Evolutionary conservation across 495 filamentous ascomycete species (phyloP), one percentile per base, ranked within the genome.

Genomic region (Polyplosphaeria fusca): DNA sequence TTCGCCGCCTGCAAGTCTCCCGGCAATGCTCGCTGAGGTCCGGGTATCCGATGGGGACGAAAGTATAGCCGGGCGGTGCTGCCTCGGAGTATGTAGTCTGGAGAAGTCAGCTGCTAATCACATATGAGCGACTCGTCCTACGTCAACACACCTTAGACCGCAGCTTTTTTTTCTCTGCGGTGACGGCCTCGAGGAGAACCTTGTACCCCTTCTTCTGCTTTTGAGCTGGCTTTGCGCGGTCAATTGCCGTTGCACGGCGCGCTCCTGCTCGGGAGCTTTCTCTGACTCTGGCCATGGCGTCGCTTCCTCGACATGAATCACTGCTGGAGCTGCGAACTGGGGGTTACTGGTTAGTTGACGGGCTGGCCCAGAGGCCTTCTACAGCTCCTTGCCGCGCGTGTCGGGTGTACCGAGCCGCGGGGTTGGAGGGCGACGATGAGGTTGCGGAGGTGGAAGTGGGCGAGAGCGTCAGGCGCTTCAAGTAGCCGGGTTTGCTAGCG

Each of bases 11-110:
- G 16, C 88, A 93, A 4, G 84, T 59, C 61, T 95, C 88, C 70
- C 92, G 94, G 76, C 91, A 95, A 23, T 74, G 72, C 12, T 77
- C 78, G 4, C 87, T 91, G 44, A 96, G 71, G 37, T 80, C 77
- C 0, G 88, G 88, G 65, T 88, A 83, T 20, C 91, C 91, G 47
- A 84, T 79, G n/a, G 88, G 85, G 50, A 96, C 83, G 66, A 91
- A 94, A 23, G 83, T 85, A 60, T 88, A 95, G 5, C 88, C 89
- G n/a, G 76, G 78, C 2, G 89, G 89, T 23, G 89, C 58, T 22
- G 57, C 52, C 13, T 65, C 62, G 43, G 73, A 70, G 20, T 54
- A 68, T 20, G 64, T 65, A 20, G 41, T 24, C 67, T 68, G 50
- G 39, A 35, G 30, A n/a, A n/a, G n/a, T n/a, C n/a, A n/a, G n/a